Evolutionary conservation across 176 grass and related monocot genomes (phyloP).

Genomic region (Aegilops umbellulata): DNA sequence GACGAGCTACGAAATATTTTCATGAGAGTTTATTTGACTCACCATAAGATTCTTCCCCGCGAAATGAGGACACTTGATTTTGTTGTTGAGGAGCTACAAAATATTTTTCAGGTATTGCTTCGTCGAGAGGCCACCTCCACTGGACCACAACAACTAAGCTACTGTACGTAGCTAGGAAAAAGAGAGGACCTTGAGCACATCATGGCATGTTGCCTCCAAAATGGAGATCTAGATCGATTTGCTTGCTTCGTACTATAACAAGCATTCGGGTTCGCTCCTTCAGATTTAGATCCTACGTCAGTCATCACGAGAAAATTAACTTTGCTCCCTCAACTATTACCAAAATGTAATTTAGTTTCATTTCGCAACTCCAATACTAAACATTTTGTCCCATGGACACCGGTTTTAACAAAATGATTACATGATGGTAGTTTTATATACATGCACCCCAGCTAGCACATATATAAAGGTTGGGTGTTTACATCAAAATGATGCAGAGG

Average conservation of each 20-base stretch:
- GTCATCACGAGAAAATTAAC: no score
- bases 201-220: slow-evolving; percentile 38
- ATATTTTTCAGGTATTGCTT: slow-evolving; percentile 43
- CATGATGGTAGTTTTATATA: no score
- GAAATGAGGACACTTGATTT: not conserved
- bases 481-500: no score
- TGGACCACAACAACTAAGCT: slow-evolving; percentile 35
- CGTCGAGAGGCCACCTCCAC: slow-evolving; percentile 33
- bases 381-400: no score
- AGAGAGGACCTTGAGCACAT: slow-evolving; percentile 38
- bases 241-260: slow-evolving; percentile 1
- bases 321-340: no score
- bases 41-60: not conserved
- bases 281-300: not conserved
- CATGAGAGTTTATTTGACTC: not conserved
- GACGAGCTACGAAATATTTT: no score
- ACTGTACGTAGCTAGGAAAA: not conserved
- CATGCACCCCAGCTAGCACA: no score
- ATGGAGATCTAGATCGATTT: slow-evolving; percentile 34
- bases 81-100: slow-evolving; percentile 14
- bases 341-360: no score
- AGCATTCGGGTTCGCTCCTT: not conserved
- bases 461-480: no score
- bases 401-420: no score
- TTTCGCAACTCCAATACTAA: no score